These are phyloP conservation scores for Euphorbia corollata DNA, from an alignment of 441 rosid genomes.

Conservation along the genomic window DNA sequence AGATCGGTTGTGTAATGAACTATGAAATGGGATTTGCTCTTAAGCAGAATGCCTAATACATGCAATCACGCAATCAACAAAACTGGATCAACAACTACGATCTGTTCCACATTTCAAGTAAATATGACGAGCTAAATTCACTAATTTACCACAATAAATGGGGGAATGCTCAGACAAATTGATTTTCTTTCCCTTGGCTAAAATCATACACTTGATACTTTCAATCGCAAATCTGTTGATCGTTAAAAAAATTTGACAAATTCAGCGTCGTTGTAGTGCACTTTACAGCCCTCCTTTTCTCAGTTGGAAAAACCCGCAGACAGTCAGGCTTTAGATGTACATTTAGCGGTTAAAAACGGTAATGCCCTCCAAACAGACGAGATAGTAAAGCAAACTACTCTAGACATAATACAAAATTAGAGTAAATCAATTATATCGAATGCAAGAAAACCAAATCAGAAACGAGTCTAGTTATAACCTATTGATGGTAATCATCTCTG, in stretches of 20 bases:
- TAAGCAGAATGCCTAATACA: neutral
- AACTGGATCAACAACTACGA: neutral
- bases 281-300: too few relatives aligned
- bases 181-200: too few relatives aligned
- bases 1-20: neutral
- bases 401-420: neutral
- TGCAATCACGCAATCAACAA: neutral
- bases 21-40: neutral
- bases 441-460: neutral
- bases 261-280: too few relatives aligned
- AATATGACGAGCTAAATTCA: too few relatives aligned
- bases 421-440: neutral
- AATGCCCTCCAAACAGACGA: neutral
- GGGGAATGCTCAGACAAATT: too few relatives aligned
- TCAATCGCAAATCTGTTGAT: too few relatives aligned
- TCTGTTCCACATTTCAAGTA: neutral
- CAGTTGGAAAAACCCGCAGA: neutral
- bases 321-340: neutral
- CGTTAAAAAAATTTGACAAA: too few relatives aligned
- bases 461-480: neutral
- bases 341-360: neutral
- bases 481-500: neutral
- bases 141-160: too few relatives aligned
- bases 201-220: too few relatives aligned
- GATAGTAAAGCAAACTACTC: neutral